Conservation (phyloP, 2,329 filamentous ascomycete genomes). For the Ophiostoma ips region DNA sequence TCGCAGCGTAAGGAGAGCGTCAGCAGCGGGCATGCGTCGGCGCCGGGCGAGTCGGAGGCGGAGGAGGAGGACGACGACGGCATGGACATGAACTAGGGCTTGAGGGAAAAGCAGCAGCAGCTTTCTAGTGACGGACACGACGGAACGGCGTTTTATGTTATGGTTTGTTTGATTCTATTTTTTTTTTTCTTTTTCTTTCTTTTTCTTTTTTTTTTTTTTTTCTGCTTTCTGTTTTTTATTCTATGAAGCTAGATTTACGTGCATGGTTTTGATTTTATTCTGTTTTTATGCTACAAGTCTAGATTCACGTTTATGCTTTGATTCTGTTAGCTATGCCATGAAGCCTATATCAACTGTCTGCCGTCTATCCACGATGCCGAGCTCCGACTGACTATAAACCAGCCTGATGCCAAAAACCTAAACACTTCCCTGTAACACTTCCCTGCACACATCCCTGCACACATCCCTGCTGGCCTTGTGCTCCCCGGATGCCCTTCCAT, state of each 20-base stretch:
- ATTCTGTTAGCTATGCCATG: no score
- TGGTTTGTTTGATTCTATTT: background rate
- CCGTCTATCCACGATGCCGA: no score
- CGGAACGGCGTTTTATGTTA: background rate
- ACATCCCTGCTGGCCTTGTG: no score
- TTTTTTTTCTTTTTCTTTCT: background rate
- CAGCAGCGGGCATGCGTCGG: conserved; percentile 45
- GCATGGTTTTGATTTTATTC: background rate
- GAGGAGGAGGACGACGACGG: conserved; percentile 17
- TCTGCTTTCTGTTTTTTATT: background rate
- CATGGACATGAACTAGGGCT: conserved; percentile 14
- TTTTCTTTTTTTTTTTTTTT: background rate
- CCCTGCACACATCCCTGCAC: no score
- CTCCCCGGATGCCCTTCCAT: no score
- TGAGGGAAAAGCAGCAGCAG: background rate
- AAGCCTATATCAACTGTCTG: no score
- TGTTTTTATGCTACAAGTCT: no score
- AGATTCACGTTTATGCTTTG: no score
- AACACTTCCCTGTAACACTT: no score
- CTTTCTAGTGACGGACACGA: background rate
- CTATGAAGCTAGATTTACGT: no score
- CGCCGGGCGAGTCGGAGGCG: conserved; percentile 40
- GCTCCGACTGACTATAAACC: no score
- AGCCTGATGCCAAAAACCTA: no score
- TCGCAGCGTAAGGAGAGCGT: conserved; percentile 43